Percentiles rank a stretch among this genome's conserved stretches.
These are phyloP conservation scores for Coemansia asiatica DNA, from an alignment of 192 early-diverging fungal species.

Conservation along the genomic window DNA sequence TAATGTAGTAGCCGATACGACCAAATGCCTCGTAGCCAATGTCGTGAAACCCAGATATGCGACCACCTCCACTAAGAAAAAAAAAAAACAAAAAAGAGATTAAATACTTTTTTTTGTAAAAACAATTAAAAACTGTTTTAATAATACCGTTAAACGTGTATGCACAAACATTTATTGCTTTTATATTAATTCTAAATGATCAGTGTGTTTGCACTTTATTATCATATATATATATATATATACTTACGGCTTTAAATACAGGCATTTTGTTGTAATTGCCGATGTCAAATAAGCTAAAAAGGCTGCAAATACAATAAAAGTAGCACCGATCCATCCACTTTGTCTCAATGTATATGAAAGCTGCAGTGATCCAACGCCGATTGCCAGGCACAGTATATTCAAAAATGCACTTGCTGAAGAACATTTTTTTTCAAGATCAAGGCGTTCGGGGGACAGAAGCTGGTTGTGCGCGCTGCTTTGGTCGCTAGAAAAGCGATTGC, in stretches of 20 bases:
- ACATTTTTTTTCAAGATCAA: conserved; percentile 8
- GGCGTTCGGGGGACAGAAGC: neutral
- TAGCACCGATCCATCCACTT: conserved; percentile 44
- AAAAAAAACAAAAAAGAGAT: neutral
- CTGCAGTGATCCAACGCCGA: conserved; percentile 48
- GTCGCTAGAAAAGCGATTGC: neutral
- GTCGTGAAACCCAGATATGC: conserved; percentile 40
- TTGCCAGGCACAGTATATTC: conserved; percentile 47
- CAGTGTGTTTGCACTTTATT: too few species aligned
- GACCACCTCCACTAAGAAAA: conserved; percentile 37
- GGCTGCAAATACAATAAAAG: conserved; percentile 42
- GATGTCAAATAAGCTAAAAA: conserved; percentile 32
- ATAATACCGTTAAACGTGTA: too few species aligned
- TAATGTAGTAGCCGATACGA: conserved; percentile 36
- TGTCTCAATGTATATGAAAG: conserved; percentile 41
- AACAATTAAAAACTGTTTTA: neutral
- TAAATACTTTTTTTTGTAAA: neutral
- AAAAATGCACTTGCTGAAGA: conserved; percentile 41
- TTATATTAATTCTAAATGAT: too few species aligned
- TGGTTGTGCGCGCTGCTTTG: neutral
- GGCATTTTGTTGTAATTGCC: conserved; percentile 32
- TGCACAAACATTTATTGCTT: too few species aligned
- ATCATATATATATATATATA: neutral
- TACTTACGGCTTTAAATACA: conserved; percentile 55
- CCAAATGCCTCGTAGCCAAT: conserved; percentile 49